Evolutionary conservation across 2,329 filamentous ascomycete genomes (phyloP), one percentile per base, ranked within the genome.

Genomic region (Dactylellina drechsleri): DNA sequence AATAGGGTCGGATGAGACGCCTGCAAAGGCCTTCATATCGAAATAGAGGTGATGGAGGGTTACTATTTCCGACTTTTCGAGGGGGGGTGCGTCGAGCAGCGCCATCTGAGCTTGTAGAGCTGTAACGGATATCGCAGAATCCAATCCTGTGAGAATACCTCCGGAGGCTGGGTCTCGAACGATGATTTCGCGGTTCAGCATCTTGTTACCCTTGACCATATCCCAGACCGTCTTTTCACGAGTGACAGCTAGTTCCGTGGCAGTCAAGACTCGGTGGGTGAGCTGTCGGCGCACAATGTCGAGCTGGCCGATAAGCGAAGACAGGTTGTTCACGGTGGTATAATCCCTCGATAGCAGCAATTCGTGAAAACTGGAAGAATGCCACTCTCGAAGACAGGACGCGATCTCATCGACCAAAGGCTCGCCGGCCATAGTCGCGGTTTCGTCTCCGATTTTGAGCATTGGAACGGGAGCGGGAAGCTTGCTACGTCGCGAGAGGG

Each of bases 391-490:
- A 77, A 99, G 84, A 81, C 95, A 99, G 2, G 93, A 97, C 13
- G 95, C 93, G 79, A 99, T 98, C 82, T 99, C 95, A 82, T 99
- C 95, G 23, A 99, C 93, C 76, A 99, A 83, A 1, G 95, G 95
- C 81, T 99, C 96, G 7, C 91, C 89, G 15, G 88, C 85, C 4
- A 93, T 97, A 0, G 92, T 96, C 0, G 93, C 92, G 1, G 93
- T 97, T 84, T 99, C 95, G 80, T 99, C 95, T 71, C 95, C 95
- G 81, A 99, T 94, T 82, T 97, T 97, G 62, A 99, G 86, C 91
- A 98, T 95, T 3, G 95, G 95, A 7, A 99, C 93, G 0, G 95
- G 95, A 10, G 96, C 96, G 10, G 92, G 88, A 31, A 94, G 95
- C 79, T 92, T 92, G 87, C 77, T 84, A 83, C 56, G 85, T 85